phyloP scores from a whole-genome alignment of 176 grass and related monocot genomes.

The Ampelocalamus luodianensis region DNA sequence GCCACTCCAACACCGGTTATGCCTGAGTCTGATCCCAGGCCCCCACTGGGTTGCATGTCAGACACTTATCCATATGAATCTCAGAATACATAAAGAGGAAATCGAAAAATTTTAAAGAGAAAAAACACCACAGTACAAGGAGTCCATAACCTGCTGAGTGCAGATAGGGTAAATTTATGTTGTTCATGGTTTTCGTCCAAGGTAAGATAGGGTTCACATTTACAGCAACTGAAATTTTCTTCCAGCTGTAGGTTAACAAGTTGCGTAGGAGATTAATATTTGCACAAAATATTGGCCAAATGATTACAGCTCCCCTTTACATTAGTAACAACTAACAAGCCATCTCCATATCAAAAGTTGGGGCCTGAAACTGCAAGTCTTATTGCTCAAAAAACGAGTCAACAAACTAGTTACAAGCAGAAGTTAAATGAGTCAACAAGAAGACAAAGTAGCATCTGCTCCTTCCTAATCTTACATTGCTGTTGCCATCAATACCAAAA shows the following conservation, averaged over 20 bases:
- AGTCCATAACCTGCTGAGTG: conserved; percentile 43
- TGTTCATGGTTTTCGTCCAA: not conserved
- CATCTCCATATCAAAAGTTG: not conserved
- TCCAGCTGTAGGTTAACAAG: not conserved
- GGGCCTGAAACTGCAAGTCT: not conserved
- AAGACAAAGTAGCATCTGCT: not conserved
- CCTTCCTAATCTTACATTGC: conserved; percentile 24
- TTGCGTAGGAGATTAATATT: not conserved
- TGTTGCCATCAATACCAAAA: conserved; percentile 22
- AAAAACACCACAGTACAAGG: no score
- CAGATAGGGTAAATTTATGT: not conserved
- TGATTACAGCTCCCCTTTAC: not conserved
- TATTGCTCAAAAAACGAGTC: not conserved
- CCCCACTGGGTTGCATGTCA: no score
- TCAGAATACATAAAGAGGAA: no score
- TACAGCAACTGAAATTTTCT: not conserved
- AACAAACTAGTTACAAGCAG: not conserved
- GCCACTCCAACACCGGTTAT: no score
- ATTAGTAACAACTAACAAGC: not conserved
- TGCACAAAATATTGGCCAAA: not conserved
- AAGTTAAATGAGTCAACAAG: not conserved
- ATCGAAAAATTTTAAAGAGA: no score
- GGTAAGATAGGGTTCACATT: not conserved
- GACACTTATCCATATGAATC: no score
- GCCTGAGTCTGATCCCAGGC: no score